Evolutionary conservation across 2,329 filamentous ascomycete genomes (phyloP), one percentile per base, ranked within the genome.

Genomic region (Colletotrichum liriopes): DNA sequence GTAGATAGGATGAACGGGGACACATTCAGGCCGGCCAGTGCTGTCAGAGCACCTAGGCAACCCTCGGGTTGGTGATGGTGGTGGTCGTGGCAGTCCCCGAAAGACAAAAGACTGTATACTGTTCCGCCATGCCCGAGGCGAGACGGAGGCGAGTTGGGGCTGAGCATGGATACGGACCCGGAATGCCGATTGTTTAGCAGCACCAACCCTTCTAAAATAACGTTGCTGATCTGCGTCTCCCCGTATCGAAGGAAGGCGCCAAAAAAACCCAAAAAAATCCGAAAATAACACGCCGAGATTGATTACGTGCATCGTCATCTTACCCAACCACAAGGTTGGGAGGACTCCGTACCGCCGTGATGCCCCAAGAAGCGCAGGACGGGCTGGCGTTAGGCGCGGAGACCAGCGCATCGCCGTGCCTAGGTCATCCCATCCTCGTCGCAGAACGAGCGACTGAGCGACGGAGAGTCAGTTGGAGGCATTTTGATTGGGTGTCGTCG

Each of bases 311-410:
- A 70, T 65, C 68, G 16, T 68, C 58, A 39, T 56, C 26, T 56
- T 29, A 43, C 43, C 37, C 35, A 47, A 37, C 11, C 29, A 23
- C 12, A 37, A 45, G 7, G n/a, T 16, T 37, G 54, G 11, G 54
- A 56, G 26, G 20, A 39, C 14, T 41, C 29, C 41, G 20, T 52
- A 23, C 64, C 68, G 49, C 65, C 56, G 43, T 71, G 56, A 39
- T 29, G 23, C 37, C 39, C 45, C 23, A 26, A 26, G 49, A 68
- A 65, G 69, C 59, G 52, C 47, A 47, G 23, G 65, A 45, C 54
- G 26, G 47, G 45, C 69, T 72, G 65, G 49, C 65, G 59, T 69
- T 65, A 72, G 54, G 65, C 69, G 65, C 69, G 37, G 65, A 60
- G 65, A 52, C 52, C 56, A 64, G 65, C 69, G 52, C 32, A 18